phyloP scores from a whole-genome alignment of 352 stramenopile species.

The Pythium utonaiense region DNA sequence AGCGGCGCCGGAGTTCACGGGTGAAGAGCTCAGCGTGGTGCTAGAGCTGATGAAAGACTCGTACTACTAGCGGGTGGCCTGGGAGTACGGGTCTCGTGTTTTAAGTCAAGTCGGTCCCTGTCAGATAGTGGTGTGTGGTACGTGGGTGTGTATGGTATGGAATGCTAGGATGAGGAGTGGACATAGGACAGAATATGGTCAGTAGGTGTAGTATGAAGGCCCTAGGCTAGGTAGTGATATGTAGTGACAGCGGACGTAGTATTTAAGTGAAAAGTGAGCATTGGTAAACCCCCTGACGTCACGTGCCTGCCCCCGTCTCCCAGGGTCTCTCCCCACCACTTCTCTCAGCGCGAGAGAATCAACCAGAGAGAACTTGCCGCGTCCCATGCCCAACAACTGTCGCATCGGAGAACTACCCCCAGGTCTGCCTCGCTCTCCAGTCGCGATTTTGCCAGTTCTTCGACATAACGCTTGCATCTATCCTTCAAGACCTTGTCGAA shows the following conservation, averaged over 20 bases:
- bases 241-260: neutral
- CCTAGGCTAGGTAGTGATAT: neutral
- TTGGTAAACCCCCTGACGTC: neutral
- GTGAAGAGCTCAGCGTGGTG: slow-evolving; percentile 72
- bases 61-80: too few relatives aligned
- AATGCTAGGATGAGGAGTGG: neutral
- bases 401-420: neutral
- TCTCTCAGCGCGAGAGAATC: neutral
- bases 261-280: slow-evolving; percentile 1
- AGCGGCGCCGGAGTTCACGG: slow-evolving; percentile 53
- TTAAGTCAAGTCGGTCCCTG: neutral
- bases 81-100: too few relatives aligned
- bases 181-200: neutral
- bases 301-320: neutral
- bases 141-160: neutral
- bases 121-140: neutral
- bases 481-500: neutral
- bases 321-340: neutral
- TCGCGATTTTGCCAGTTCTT: neutral
- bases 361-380: neutral
- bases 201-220: neutral
- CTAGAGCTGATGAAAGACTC: slow-evolving; percentile 78
- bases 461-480: neutral
- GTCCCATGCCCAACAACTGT: neutral
- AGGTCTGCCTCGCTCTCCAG: neutral